Evolutionary conservation across 2,329 filamentous ascomycete genomes (phyloP), one percentile per base, ranked within the genome.

Genomic region (Teratosphaeriaceae sp.): DNA sequence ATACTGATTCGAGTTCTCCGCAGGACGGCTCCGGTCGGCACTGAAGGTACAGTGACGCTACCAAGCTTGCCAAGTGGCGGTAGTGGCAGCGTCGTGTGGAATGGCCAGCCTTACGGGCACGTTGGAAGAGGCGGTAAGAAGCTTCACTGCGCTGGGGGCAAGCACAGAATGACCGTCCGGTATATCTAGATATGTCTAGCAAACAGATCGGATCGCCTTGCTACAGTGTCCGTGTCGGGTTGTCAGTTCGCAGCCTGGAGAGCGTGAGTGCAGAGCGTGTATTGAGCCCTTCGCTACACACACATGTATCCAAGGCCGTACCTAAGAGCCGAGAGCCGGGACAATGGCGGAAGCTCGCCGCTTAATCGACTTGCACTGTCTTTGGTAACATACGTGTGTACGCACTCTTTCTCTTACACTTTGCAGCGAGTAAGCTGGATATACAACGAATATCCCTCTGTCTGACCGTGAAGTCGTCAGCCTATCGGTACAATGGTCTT

Each of bases 401-500:
- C n/a, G n/a, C n/a, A n/a, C n/a, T n/a, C n/a, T n/a, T n/a, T n/a
- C n/a, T n/a, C n/a, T n/a, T n/a, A n/a, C n/a, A n/a, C n/a, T n/a
- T n/a, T n/a, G n/a, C n/a, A n/a, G n/a, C n/a, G n/a, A n/a, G n/a
- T n/a, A n/a, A n/a, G n/a, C n/a, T n/a, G n/a, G n/a, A n/a, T n/a
- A n/a, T n/a, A n/a, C n/a, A n/a, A n/a, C n/a, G n/a, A n/a, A n/a
- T n/a, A n/a, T n/a, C n/a, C n/a, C n/a, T n/a, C n/a, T n/a, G n/a
- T n/a, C n/a, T n/a, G n/a, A n/a, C n/a, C n/a, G n/a, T n/a, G n/a
- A n/a, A n/a, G n/a, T n/a, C n/a, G n/a, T n/a, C n/a, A n/a, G n/a
- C n/a, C n/a, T n/a, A n/a, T n/a, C n/a, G n/a, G n/a, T 12, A n/a
- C n/a, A 20, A 47, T 47, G 44, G 42, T 78, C 63, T 76, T 76